Percentiles rank a stretch among this genome's conserved stretches.
Conservation (phyloP, 345 rosid genomes). For the Gossypium rotundifolium region DNA sequence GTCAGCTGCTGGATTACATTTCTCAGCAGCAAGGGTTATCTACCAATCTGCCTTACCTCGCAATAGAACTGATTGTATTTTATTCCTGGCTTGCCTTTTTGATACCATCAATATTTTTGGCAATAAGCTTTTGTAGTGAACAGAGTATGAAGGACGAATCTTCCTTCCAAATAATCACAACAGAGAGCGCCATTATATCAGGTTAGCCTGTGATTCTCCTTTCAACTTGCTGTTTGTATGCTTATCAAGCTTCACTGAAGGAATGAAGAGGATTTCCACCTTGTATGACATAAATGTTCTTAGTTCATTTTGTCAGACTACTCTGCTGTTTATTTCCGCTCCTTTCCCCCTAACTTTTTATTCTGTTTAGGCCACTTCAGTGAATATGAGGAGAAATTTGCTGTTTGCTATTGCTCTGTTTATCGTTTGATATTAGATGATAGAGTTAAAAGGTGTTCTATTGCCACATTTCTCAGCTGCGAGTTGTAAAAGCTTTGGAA, state of each 20-base stretch:
- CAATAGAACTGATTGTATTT: conserved; percentile 21
- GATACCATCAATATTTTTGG: background rate
- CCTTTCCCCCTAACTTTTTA: background rate
- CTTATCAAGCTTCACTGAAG: conserved; percentile 9
- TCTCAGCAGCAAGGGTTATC: conserved; percentile 10
- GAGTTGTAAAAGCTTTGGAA: background rate
- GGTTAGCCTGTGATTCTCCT: conserved; percentile 15
- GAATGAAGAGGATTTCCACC: background rate
- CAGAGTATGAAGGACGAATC: background rate
- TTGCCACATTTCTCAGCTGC: background rate
- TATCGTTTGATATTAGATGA: background rate
- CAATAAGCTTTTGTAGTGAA: conserved; percentile 28
- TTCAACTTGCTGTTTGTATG: conserved; percentile 12
- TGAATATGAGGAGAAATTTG: background rate
- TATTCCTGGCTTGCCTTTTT: conserved; percentile 5
- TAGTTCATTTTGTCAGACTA: background rate
- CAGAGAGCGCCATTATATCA: conserved; percentile 15
- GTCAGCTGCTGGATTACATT: conserved; percentile 29
- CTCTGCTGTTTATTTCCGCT: background rate
- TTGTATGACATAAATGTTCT: background rate
- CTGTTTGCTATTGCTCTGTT: background rate
- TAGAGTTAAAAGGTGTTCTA: background rate
- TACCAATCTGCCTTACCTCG: conserved; percentile 24
- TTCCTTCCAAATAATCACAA: conserved; percentile 23
- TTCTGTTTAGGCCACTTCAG: background rate